Evolutionary conservation across 305 asterid species (phyloP).

Genomic region (Striga hermonthica): DNA sequence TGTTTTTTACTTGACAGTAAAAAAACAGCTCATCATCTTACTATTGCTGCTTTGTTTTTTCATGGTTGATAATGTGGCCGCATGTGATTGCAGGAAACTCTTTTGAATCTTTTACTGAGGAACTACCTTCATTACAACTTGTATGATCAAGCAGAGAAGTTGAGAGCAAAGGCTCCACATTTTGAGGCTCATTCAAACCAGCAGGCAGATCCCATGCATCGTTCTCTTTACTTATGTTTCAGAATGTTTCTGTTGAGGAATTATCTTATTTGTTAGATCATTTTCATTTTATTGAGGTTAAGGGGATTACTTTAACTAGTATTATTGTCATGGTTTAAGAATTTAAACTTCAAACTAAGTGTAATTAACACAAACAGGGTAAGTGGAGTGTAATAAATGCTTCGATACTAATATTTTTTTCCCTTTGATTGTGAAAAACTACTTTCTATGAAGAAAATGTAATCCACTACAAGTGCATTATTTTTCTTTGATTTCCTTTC

Average conservation of each 20-base stretch:
- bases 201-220: slow-evolving; percentile 63
- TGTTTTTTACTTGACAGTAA: slow-evolving; percentile 28
- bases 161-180: slow-evolving; percentile 97
- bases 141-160: slow-evolving; percentile 95
- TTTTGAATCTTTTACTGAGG: slow-evolving; percentile 76
- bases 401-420: too few relatives aligned
- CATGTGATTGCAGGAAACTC: slow-evolving; percentile 80
- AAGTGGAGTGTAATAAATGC: neutral
- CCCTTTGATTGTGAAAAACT: too few relatives aligned
- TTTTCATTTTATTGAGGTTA: neutral
- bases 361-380: neutral
- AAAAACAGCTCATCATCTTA: slow-evolving; percentile 22
- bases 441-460: too few relatives aligned
- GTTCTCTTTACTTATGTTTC: too few relatives aligned
- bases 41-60: slow-evolving; percentile 1
- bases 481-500: too few relatives aligned
- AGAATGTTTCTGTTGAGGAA: too few relatives aligned
- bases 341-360: neutral
- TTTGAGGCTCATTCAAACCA: slow-evolving; percentile 98
- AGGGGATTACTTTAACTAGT: too few relatives aligned
- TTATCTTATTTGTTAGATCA: too few relatives aligned
- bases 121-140: slow-evolving; percentile 89
- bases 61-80: slow-evolving; percentile 22
- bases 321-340: too few relatives aligned
- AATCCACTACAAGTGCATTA: too few relatives aligned